Evolutionary conservation across 768 basidiomycete genomes (phyloP).

Genomic region (Phylloporus arenicola): DNA sequence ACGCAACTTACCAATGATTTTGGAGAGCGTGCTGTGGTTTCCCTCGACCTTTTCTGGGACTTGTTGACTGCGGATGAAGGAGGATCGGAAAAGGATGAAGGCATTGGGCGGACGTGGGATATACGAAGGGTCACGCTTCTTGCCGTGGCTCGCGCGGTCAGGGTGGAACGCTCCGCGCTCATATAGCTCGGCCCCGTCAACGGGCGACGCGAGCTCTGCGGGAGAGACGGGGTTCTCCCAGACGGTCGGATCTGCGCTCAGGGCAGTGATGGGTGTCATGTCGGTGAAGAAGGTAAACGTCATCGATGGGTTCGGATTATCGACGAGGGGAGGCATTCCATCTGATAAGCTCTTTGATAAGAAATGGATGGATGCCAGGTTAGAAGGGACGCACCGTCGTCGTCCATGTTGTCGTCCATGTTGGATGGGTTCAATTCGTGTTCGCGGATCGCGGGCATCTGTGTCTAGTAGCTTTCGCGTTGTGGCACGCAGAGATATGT

Average conservation of each 20-base stretch:
- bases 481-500: neutral
- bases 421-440: conserved; percentile 21
- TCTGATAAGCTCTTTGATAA: conserved; percentile 28
- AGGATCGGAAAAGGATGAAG: conserved; percentile 79
- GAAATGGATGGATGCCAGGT: neutral
- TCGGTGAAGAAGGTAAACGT: conserved; percentile 61
- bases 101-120: conserved; percentile 84
- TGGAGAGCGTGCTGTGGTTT: conserved; percentile 73
- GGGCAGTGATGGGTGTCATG: conserved; percentile 51
- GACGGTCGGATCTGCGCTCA: conserved; percentile 32
- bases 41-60: conserved; percentile 75
- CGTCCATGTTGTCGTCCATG: conserved; percentile 35
- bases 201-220: conserved; percentile 12
- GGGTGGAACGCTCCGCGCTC: conserved; percentile 23
- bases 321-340: conserved; percentile 48
- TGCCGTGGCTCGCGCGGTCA: conserved; percentile 47
- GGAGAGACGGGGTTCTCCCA: conserved; percentile 23
- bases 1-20: conserved; percentile 59
- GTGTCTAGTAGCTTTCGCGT: neutral
- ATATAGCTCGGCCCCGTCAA: conserved; percentile 11
- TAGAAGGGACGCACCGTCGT: conserved; percentile 28
- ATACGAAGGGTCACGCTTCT: conserved; percentile 64
- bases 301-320: conserved; percentile 47
- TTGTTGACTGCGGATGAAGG: conserved; percentile 68
- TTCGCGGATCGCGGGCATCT: conserved; percentile 26